Base-by-base conservation (phyloP, 345 rosid species). In the Citrus trifoliata region DNA sequence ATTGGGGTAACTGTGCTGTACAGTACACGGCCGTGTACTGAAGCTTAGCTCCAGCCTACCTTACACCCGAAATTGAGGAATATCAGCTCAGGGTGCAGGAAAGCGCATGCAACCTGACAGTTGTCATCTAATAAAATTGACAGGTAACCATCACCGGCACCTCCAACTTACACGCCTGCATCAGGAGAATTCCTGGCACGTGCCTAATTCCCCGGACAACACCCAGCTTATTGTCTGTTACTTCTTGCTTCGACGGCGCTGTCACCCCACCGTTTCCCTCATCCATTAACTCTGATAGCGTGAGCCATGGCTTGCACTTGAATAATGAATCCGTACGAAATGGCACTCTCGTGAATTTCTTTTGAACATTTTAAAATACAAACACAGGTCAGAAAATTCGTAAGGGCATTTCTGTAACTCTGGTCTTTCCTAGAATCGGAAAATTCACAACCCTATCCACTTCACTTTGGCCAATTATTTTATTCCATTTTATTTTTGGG, bases 381-480 rank as follows among this genome's bases (percentile, higher is more conserved):
- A 10, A 25, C 10, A 3, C 22, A 10, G 16, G 10, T 42, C 56
- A 38, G 55, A 10, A 68, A 38, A 21, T 55, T 7, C 0, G 7
- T 3, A 67, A 67, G 84, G 84, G 48, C 10, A 53, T 21, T 59
- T 25, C 2, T 12, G 78, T 73, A 66, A 81, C 16, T 0, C 1
- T 30, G 7, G 7, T 0, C 13, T 9, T 21, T 53, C 16, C 12
- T 28, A 13, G 7, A 46, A 16, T 53, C 33, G 2, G 35, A 22
- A 48, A 53, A 68, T 48, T 60, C 32, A 67, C 63, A 61, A 74
- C 78, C 71, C 80, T 82, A 80, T 80, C 81, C 76, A 37, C 38
- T 75, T 22, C 46, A 4, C 51, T 67, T 48, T 28, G 37, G 22
- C 27, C 22, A 32, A 21, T 66, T 18, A 30, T 51, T 51, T 25